These are phyloP conservation scores for Geotrichum siamense DNA, from an alignment of 1,139 yeast genomes.

Conservation along the genomic window DNA sequence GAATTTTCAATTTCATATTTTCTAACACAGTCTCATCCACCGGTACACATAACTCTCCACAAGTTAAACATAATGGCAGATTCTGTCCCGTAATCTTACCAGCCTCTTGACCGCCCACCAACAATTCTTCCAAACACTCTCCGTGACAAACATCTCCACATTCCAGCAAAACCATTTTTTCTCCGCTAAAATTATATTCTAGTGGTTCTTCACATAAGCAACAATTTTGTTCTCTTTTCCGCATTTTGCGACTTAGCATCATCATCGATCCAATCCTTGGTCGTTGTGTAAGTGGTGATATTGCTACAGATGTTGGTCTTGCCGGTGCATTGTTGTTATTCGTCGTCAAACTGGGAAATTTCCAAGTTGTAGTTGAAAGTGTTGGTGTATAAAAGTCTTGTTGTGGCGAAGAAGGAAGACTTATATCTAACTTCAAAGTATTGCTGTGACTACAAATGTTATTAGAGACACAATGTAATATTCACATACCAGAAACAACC, in stretches of 20 bases:
- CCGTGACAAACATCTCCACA: conserved; percentile 27
- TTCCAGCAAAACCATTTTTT: conserved; percentile 22
- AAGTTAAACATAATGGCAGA: conserved; percentile 26
- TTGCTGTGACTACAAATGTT: too few relatives aligned
- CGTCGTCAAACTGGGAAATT: conserved; percentile 1
- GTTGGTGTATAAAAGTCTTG: conserved; percentile 11
- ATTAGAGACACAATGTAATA: too few relatives aligned
- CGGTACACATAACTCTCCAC: conserved; percentile 25
- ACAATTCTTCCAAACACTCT: too few relatives aligned
- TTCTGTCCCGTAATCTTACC: conserved; percentile 3
- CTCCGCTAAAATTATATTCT: conserved; percentile 23
- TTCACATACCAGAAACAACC: too few relatives aligned
- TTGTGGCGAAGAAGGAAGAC: conserved; percentile 1
- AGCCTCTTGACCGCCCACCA: conserved; percentile 6
- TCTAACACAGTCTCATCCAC: conserved; percentile 19
- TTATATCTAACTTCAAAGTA: background rate
- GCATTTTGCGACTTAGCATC: conserved; percentile 6
- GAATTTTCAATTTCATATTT: too few relatives aligned
- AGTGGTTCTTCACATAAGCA: conserved; percentile 29
- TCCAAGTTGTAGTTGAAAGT: conserved; percentile 7
- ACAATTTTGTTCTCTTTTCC: conserved; percentile 18
- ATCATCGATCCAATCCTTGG: too few relatives aligned
- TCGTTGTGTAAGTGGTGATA: conserved; percentile 1
- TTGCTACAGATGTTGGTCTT: background rate
- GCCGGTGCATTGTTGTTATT: background rate